Base-by-base conservation (phyloP, 306 rosid species). In the Senna tora region DNA sequence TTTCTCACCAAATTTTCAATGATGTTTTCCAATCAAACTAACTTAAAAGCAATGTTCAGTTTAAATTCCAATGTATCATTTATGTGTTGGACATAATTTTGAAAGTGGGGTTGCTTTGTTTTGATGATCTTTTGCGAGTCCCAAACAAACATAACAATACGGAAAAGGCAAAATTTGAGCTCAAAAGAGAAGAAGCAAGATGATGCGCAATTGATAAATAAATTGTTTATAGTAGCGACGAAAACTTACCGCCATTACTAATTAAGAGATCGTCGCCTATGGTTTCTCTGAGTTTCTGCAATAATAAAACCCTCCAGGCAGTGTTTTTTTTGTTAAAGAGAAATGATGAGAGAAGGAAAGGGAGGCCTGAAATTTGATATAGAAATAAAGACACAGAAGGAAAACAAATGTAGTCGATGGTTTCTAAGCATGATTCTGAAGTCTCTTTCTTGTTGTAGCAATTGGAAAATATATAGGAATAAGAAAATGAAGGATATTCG, bases 221-320 rank as follows among this genome's bases (percentile, higher is more conserved):
- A 9, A 25, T 25, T 25, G 3, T 25, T 4, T 46, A 46, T 45
- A 5, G 11, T n/a, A 5, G 32, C 3, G 60, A n/a, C n/a, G n/a
- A n/a, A 7, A 22, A 64, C 80, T 70, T 53, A 80, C 84, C 3
- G 84, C 74, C 84, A 80, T 80, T 3, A 17, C 52, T 34, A 25
- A 25, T 25, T 10, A 64, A 41, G 32, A 32, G 70, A 16, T 52
- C 20, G 51, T 30, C n/a, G 22, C 5, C 12, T 65, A 10, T 30
- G 43, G 54, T 51, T 56, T 56, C 25, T 21, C 38, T 9, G 34
- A 45, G 56, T 62, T 70, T 70, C 49, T 69, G 75, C 38, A 19
- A 50, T 34, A 36, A 16, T 55, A 63, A 53, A 43, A 33, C 9
- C 51, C 43, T 69, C 11, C 32, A 49, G 25, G 41, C 53, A 30